Conservation (phyloP, 345 rosid genomes). For the Acer campestre region DNA sequence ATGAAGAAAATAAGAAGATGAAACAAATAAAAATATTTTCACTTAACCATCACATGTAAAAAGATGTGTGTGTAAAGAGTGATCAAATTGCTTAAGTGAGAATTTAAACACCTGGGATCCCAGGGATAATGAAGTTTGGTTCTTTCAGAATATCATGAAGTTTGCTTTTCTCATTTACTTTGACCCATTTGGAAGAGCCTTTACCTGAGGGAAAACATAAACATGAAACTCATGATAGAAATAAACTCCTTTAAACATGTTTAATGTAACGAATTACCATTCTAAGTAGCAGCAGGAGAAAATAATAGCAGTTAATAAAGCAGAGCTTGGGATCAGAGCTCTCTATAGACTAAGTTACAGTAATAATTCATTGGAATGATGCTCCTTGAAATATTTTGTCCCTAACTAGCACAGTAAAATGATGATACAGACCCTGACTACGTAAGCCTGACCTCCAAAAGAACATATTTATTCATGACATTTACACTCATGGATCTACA, state of each 20-base stretch:
- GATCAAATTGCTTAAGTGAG: background rate
- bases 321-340: background rate
- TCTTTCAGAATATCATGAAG: slow-evolving; percentile 72
- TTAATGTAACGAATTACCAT: background rate
- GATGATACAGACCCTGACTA: background rate
- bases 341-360: background rate
- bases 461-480: background rate
- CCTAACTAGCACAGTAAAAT: background rate
- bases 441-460: background rate
- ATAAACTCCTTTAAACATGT: background rate
- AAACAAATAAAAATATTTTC: background rate
- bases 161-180: slow-evolving; percentile 66
- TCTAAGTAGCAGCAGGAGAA: background rate
- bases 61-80: background rate
- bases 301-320: background rate
- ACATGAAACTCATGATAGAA: background rate
- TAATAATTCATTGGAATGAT: background rate
- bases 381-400: background rate
- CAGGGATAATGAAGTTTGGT: slow-evolving; percentile 57
- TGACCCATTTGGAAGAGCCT: slow-evolving; percentile 58
- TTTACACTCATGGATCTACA: background rate
- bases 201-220: slow-evolving; percentile 29
- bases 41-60: background rate
- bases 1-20: slow-evolving; percentile 6
- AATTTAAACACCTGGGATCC: slow-evolving; percentile 66